Base-by-base conservation (phyloP, 345 rosid species). In the Noccaea caerulescens region DNA sequence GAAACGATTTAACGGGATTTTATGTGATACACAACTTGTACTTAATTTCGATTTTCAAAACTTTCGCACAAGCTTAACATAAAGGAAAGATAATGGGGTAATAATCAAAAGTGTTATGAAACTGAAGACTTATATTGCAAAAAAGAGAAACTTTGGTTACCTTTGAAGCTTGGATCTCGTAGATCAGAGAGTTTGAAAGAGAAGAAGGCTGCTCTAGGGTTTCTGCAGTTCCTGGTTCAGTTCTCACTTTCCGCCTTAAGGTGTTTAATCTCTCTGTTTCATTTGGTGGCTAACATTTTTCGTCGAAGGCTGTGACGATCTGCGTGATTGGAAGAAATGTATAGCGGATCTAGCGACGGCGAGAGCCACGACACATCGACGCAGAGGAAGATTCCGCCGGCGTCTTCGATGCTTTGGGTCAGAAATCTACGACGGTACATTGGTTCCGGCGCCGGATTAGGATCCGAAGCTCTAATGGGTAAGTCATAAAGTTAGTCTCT, bases 381-480 rank as follows among this genome's bases (percentile, higher is more conserved):
- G 30, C 96, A 89, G 80, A 84, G 95, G 81, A 91, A 85, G 96
- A 87, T 93, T 80, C 97, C 98, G 5, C 92, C 98, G 27, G 88
- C 93, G 38, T 84, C 98, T 20, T 87, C 99, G 30, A 94, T 94
- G 99, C 87, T 74, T 27, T 94, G 99, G 98, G 99, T 87, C 38
- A 85, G 99, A 12, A 94, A 92, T 66, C 90, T 94, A 76, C 88
- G 97, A 7, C 88, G 96, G 11, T 94, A 73, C 50, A 90, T 94
- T 64, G 98, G 99, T 76, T 89, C 98, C 76, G 98, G 99, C 11
- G 84, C 96, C 12, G 97, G 99, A 3, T 96, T 94, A 47, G 98
- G 99, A 82, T 94, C 99, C 58, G 99, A 94, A 84, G 98, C 98
- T 25, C 79, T 94, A 23, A 92, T 94, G 99, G 99, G 99, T 94